Evolutionary conservation across 208 protist genomes (phyloP).

Genomic region (Trichomonas gallinae): DNA sequence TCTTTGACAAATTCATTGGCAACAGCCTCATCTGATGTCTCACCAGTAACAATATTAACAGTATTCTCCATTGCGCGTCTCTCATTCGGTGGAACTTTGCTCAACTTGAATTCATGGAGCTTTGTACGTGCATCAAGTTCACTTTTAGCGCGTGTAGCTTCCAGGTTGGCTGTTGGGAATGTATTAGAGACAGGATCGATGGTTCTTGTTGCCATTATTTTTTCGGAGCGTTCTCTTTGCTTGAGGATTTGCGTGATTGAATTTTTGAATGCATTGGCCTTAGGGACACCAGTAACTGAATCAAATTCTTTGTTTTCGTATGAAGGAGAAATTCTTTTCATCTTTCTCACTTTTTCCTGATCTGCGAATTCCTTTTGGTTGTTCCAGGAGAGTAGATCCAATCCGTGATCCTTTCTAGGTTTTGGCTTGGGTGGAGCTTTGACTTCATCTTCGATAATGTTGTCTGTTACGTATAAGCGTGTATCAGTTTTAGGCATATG

Average conservation of each 20-base stretch:
- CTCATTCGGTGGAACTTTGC: not conserved
- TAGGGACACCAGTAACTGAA: not conserved
- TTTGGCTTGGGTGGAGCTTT: not conserved
- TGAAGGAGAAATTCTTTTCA: no score
- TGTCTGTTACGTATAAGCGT: not conserved
- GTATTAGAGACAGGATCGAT: not conserved
- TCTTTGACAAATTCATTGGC: not conserved
- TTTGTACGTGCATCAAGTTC: not conserved
- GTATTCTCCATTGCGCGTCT: not conserved
- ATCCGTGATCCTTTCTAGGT: not conserved
- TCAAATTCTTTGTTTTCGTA: not conserved
- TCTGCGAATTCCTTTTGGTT: not conserved
- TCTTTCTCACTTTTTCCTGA: not conserved
- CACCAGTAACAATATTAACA: not conserved
- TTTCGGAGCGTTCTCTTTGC: not conserved
- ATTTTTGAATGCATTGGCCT: not conserved
- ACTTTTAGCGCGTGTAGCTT: not conserved
- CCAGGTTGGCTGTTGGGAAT: not conserved
- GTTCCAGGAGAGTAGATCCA: not conserved
- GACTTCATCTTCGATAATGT: not conserved
- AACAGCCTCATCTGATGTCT: not conserved
- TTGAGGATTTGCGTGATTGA: not conserved
- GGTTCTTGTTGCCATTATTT: not conserved
- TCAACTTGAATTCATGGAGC: not conserved
- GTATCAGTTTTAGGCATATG: not conserved